These are phyloP conservation scores for Tetragonia tetragonoides DNA, from an alignment of 148 eudicot species.

Conservation along the genomic window DNA sequence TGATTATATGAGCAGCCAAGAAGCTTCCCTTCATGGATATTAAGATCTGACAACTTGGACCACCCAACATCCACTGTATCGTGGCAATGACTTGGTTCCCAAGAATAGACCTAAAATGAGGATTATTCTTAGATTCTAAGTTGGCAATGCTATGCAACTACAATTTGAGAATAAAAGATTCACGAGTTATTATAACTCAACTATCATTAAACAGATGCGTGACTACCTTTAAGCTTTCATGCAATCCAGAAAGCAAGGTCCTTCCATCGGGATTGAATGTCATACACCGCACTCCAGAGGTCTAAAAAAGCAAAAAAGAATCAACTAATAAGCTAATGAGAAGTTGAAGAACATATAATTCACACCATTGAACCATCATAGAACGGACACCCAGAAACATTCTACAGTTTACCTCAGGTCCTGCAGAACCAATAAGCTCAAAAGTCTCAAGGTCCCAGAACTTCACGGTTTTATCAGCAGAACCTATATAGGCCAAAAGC, in stretches of 20 bases:
- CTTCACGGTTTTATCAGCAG: slow-evolving; percentile 90
- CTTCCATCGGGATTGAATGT: slow-evolving; percentile 96
- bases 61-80: slow-evolving; percentile 96
- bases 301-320: slow-evolving; percentile 38
- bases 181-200: background rate
- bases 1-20: slow-evolving; percentile 96
- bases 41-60: slow-evolving; percentile 93
- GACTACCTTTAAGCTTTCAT: slow-evolving; percentile 85
- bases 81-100: slow-evolving; percentile 94
- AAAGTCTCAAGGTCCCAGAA: slow-evolving; percentile 99
- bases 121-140: slow-evolving; percentile 5
- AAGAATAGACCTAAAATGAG: slow-evolving; percentile 65
- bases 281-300: slow-evolving; percentile 90
- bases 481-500: slow-evolving; percentile 44
- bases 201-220: slow-evolving; percentile 11
- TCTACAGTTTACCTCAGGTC: slow-evolving; percentile 74
- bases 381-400: slow-evolving; percentile 13
- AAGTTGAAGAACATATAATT: slow-evolving; percentile 7
- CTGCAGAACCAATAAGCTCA: slow-evolving; percentile 96
- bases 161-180: background rate
- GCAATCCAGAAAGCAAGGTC: slow-evolving; percentile 88
- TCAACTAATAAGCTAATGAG: slow-evolving; percentile 16
- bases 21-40: slow-evolving; percentile 96
- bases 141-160: slow-evolving; percentile 15
- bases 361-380: background rate